Percentiles rank a stretch among this genome's conserved stretches.
These are phyloP conservation scores for Populus davidiana DNA, from an alignment of 345 rosid genomes.

Conservation along the genomic window DNA sequence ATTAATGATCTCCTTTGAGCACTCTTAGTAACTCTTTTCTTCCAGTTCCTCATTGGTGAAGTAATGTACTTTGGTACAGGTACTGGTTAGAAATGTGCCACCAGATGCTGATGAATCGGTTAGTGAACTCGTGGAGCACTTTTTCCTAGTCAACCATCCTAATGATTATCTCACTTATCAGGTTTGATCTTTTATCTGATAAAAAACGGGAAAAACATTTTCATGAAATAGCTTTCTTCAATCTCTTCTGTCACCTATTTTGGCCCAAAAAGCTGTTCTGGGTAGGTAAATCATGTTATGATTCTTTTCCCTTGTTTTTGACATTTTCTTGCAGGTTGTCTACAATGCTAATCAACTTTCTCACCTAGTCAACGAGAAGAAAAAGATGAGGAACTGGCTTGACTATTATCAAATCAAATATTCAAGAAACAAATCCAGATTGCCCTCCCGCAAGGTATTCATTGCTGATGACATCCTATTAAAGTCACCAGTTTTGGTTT, in stretches of 20 bases:
- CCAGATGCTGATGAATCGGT: conserved; percentile 91
- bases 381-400: conserved; percentile 73
- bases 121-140: conserved; percentile 78
- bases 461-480: background rate
- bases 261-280: background rate
- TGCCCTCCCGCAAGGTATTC: conserved; percentile 55
- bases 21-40: background rate
- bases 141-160: conserved; percentile 89
- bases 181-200: conserved; percentile 38
- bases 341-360: conserved; percentile 71
- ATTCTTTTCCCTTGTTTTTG: conserved; percentile 2
- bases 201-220: background rate
- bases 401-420: conserved; percentile 75
- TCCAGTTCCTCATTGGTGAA: conserved; percentile 6
- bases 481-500: background rate
- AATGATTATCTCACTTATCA: conserved; percentile 75
- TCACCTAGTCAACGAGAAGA: conserved; percentile 56
- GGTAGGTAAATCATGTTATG: background rate
- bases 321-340: conserved; percentile 54
- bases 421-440: conserved; percentile 54
- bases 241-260: background rate
- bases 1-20: background rate
- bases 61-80: conserved; percentile 41
- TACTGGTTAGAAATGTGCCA: conserved; percentile 80
- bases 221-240: background rate